Percentiles rank a stretch among this genome's conserved stretches.
Evolutionary conservation across 2,329 filamentous ascomycete species (phyloP).

Genomic region (Ramularia endophylla): DNA sequence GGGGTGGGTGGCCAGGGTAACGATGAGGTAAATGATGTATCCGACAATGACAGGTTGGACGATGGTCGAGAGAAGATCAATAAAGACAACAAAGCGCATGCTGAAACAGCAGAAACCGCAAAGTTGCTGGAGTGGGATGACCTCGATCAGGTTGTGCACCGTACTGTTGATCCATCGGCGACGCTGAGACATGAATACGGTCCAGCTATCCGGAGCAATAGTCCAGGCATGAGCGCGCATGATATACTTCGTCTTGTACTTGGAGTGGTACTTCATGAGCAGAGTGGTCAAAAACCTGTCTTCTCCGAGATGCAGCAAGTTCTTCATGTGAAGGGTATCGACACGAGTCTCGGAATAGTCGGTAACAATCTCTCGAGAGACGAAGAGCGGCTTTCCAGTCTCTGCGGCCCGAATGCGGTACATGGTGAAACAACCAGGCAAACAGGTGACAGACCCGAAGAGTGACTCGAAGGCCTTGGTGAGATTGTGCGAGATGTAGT

Average conservation of each 20-base stretch:
- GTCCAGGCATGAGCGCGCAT: conserved; percentile 92
- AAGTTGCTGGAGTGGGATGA: conserved; percentile 86
- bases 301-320: conserved; percentile 90
- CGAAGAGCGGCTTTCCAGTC: conserved; percentile 91
- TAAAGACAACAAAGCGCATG: conserved; percentile 96
- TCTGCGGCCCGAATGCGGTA: conserved; percentile 94
- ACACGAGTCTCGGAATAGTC: conserved; percentile 89
- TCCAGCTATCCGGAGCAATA: conserved; percentile 89
- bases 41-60: conserved; percentile 86
- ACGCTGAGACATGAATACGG: conserved; percentile 93
- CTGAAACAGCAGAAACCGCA: conserved; percentile 99
- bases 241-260: conserved; percentile 98
- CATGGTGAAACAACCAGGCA: conserved; percentile 99
- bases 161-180: conserved; percentile 99
- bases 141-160: conserved; percentile 93
- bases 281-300: conserved; percentile 96
- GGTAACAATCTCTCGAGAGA: conserved; percentile 85
- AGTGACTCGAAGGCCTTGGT: conserved; percentile 96
- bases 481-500: conserved; percentile 97
- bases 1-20: conserved; percentile 57
- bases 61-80: conserved; percentile 86
- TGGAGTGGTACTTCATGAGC: conserved; percentile 82
- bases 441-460: conserved; percentile 94
- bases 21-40: conserved; percentile 86
- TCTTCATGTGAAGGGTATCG: conserved; percentile 98